Evolutionary conservation across 441 rosid species (phyloP), one percentile per base, ranked within the genome.

Genomic region (Manihot esculenta): DNA sequence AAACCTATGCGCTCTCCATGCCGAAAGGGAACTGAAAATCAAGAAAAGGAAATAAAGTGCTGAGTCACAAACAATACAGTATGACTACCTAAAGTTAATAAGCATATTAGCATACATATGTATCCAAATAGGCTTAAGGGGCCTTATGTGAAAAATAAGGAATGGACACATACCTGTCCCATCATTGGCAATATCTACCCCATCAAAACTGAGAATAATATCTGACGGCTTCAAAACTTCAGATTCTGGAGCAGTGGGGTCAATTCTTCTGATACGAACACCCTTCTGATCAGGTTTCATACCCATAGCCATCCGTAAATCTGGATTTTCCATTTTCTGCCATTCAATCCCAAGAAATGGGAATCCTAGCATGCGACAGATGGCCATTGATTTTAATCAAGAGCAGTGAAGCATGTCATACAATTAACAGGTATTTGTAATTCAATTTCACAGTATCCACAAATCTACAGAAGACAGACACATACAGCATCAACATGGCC

Each of bases 261-360:
- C 96, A 38, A 90, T 85, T 84, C 97, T 89, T 84, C 86, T 92
- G 45, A 94, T 82, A 35, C 94, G 90, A 54, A 94, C 99, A 64
- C 98, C 99, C 86, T 92, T 95, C 74, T 89, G 94, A 76, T 86
- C 86, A 68, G 90, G 66, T 67, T 68, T 75, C 99, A 95, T 92
- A 24, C 98, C 94, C 93, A 92, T 82, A 72, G 93, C 79, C 77
- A 79, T 61, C 33, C 96, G 91, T 76, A 94, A 63, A 79, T 89
- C 96, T 20, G 98, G 96, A 80, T 94, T 94, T 74, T 94, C 99
- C 97, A 94, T 94, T 78, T 92, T 94, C 85, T 94, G 99, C 99
- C 99, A 94, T 82, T 90, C 93, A 80, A 94, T 81, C 26, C 97
- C 98, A 72, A 94, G 91, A 72, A 85, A 76, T 11, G 99, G 98